Evolutionary conservation across 2,329 filamentous ascomycete species (phyloP), one percentile per base, ranked within the genome.

Genomic region (Fusarium temperatum): DNA sequence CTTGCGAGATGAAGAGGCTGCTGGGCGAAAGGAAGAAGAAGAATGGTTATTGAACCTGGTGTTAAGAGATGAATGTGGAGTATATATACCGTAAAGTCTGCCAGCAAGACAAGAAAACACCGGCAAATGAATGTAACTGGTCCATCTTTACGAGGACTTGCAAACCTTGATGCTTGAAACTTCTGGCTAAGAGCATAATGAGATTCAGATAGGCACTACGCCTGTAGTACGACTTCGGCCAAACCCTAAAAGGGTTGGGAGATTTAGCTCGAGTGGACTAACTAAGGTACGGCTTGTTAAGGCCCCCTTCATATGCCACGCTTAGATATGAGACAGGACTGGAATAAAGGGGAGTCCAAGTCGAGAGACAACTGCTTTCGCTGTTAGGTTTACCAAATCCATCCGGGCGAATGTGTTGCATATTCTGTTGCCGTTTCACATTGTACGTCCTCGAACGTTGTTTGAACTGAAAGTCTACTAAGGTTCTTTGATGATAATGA

Each of bases 311-410:
- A 32, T 50, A 32, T 30, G 10, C 8, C 7, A 9, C 22, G 26
- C 8, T 36, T 9, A 1, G 20, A n/a, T 14, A 30, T n/a, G 7
- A 17, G 15, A 32, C 0, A 0, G 1, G 28, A 12, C 28, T 18
- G 9, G 10, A 14, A n/a, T 17, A 9, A 15, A n/a, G 1, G 10
- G 20, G 5, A 18, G 5, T 17, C 10, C 9, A n/a, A 22, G 26
- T 5, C 20, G 20, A 48, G 14, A 50, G 10, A n/a, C 15, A 30
- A 12, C 10, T 30, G 5, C 28, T 12, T 50, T n/a, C 15, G 7
- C 30, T 30, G 10, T 10, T 13, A 30, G 8, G 10, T 17, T 8
- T 30, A 12, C 20, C 5, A 30, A n/a, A 32, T n/a, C 20, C 30
- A 17, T 32, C 20, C 5, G 3, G n/a, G 30, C 15, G 11, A n/a